A percentile compares a stretch with the other conserved stretches of the same genome.
Evolutionary conservation across 2,329 filamentous ascomycete species (phyloP).

Genomic region (Exophiala sp.): DNA sequence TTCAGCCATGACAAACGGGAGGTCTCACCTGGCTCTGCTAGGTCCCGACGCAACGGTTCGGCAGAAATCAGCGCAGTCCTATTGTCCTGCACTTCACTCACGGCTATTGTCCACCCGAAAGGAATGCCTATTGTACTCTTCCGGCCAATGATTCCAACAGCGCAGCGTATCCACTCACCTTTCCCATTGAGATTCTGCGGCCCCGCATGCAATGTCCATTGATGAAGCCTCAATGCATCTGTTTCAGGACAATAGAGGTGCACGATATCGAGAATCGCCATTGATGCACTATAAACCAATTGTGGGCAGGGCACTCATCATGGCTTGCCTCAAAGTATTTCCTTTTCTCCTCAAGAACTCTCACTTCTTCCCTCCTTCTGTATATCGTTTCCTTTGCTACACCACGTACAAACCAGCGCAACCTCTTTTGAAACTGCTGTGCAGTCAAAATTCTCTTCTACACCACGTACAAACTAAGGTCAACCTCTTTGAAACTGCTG

Average conservation of each 20-base stretch:
- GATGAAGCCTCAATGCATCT: not conserved
- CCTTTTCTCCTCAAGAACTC: not conserved
- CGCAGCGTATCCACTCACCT: not conserved
- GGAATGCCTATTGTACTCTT: not conserved
- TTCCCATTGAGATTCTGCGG: not conserved
- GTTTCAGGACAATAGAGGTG: not conserved
- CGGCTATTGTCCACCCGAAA: not conserved
- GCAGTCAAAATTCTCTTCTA: constrained; percentile 15
- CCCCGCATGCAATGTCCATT: not conserved
- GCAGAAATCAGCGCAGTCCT: not conserved
- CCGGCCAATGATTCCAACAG: not conserved
- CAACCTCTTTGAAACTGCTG: too few species aligned
- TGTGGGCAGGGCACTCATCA: not conserved
- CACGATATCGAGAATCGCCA: not conserved
- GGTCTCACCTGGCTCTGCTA: not conserved
- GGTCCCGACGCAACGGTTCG: not conserved
- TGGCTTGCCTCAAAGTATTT: not conserved
- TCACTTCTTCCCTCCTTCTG: not conserved
- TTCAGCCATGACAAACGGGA: not conserved
- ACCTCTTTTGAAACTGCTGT: not conserved
- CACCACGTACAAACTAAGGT: too few species aligned
- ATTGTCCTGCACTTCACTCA: not conserved
- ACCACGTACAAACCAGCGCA: not conserved
- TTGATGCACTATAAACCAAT: not conserved
- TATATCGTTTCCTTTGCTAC: not conserved